phyloP scores from a whole-genome alignment of 106 monocot species.

The Allium cepa region DNA sequence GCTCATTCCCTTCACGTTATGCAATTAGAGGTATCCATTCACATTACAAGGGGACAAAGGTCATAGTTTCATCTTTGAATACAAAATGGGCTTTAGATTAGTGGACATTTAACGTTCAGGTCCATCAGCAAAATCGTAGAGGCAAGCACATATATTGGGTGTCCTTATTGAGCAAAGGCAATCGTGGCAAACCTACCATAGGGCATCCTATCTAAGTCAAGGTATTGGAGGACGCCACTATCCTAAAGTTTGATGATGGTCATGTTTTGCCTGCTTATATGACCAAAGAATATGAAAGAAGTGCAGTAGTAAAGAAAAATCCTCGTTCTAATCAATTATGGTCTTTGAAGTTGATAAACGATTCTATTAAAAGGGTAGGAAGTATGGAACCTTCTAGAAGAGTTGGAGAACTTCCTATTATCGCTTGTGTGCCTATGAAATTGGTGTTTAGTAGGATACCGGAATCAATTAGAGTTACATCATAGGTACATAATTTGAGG shows the following conservation, averaged over 20 bases:
- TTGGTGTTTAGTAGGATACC: slow-evolving; percentile 64
- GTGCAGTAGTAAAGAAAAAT: slow-evolving; percentile 53
- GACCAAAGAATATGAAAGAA: slow-evolving; percentile 65
- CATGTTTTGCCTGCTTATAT: slow-evolving; percentile 33
- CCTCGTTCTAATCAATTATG: slow-evolving; percentile 14
- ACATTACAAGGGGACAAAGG: background rate
- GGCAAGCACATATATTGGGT: slow-evolving; percentile 90
- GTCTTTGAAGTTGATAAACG: background rate
- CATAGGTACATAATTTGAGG: no score
- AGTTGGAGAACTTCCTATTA: slow-evolving; percentile 25
- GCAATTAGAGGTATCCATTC: background rate
- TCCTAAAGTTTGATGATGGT: slow-evolving; percentile 8
- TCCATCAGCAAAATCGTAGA: slow-evolving; percentile 63
- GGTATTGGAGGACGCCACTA: slow-evolving; percentile 59
- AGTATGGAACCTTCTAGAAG: no score
- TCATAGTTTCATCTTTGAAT: background rate
- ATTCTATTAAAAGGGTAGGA: no score
- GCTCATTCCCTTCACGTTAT: background rate
- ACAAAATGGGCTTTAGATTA: slow-evolving; percentile 24
- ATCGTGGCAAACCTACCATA: slow-evolving; percentile 78
- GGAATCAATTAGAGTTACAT: slow-evolving; percentile 42
- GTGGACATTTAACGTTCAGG: slow-evolving; percentile 78
- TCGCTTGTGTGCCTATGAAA: slow-evolving; percentile 71
- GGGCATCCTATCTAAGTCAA: slow-evolving; percentile 88
- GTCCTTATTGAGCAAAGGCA: slow-evolving; percentile 90